Evolutionary conservation across 495 filamentous ascomycete genomes (phyloP).

Genomic region (Talaromyces stipitatus): DNA sequence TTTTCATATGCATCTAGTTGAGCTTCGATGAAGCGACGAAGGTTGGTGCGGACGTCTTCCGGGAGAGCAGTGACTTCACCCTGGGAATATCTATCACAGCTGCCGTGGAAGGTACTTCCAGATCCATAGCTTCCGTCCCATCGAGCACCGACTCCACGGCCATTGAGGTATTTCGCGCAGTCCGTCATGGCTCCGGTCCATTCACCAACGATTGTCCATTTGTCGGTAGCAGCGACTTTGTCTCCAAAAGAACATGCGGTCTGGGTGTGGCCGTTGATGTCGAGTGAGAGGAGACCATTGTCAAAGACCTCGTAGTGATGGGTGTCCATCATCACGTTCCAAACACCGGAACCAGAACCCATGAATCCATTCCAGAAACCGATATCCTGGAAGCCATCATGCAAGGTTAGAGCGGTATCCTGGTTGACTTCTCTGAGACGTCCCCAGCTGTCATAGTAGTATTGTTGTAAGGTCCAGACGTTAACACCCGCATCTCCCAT

Average conservation of each 20-base stretch:
- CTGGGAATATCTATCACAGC: slow-evolving; percentile 49
- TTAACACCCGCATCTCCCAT: slow-evolving; percentile 45
- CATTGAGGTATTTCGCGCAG: slow-evolving; percentile 67
- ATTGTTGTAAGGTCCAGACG: slow-evolving; percentile 45
- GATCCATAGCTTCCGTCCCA: slow-evolving; percentile 55
- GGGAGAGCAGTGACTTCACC: slow-evolving; percentile 48
- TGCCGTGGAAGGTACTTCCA: slow-evolving; percentile 41
- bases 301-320: slow-evolving; percentile 68
- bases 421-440: slow-evolving; percentile 41
- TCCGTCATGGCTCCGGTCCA: slow-evolving; percentile 66
- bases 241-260: slow-evolving; percentile 43
- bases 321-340: slow-evolving; percentile 60
- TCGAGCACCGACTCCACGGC: slow-evolving; percentile 57
- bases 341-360: slow-evolving; percentile 38
- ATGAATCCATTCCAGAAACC: slow-evolving; percentile 68
- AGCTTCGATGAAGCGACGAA: slow-evolving; percentile 58
- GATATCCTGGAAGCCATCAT: slow-evolving; percentile 60
- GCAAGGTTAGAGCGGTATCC: slow-evolving; percentile 52
- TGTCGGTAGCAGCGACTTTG: slow-evolving; percentile 50
- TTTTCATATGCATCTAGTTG: slow-evolving; percentile 70
- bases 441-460: slow-evolving; percentile 56
- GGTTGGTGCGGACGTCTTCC: slow-evolving; percentile 45
- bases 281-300: slow-evolving; percentile 42
- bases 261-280: slow-evolving; percentile 39
- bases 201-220: slow-evolving; percentile 66